Conservation (phyloP, 148 eudicot genomes). For the Rhododendron ferrugineum region DNA sequence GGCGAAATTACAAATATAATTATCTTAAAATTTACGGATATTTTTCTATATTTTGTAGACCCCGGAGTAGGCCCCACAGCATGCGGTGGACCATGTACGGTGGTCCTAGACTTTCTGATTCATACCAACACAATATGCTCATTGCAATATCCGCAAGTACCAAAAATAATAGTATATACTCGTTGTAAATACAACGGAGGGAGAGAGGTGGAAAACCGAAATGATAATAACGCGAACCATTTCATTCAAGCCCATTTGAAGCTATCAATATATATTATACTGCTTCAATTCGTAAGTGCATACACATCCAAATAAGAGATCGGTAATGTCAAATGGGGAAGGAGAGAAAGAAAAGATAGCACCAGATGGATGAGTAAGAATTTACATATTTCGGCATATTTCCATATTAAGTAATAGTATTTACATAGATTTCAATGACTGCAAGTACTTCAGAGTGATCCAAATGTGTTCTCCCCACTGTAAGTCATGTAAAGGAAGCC, state of each 20-base stretch:
- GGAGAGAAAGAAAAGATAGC: neutral
- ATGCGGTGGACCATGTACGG: no score
- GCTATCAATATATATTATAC: neutral
- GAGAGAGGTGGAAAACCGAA: neutral
- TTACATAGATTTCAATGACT: constrained; percentile 25
- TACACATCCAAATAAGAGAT: neutral
- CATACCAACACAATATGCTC: neutral
- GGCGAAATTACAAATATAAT: no score
- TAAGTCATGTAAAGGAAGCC: constrained; percentile 97
- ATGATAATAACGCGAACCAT: neutral
- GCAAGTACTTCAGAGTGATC: constrained; percentile 23
- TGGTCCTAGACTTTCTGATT: no score
- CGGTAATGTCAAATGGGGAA: neutral
- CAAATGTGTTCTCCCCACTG: constrained; percentile 96
- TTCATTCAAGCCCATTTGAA: neutral
- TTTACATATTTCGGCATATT: constrained; percentile 14
- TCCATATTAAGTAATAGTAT: constrained; percentile 30
- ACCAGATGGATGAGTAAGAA: neutral
- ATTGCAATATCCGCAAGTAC: no score
- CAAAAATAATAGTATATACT: neutral
- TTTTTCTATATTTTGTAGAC: no score
- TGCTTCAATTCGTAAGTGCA: neutral
- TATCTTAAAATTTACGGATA: no score
- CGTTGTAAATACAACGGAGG: neutral
- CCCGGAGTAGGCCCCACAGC: no score